phyloP scores from a whole-genome alignment of 371 early-diverging fungal genomes.

The Entomophthora muscae region DNA sequence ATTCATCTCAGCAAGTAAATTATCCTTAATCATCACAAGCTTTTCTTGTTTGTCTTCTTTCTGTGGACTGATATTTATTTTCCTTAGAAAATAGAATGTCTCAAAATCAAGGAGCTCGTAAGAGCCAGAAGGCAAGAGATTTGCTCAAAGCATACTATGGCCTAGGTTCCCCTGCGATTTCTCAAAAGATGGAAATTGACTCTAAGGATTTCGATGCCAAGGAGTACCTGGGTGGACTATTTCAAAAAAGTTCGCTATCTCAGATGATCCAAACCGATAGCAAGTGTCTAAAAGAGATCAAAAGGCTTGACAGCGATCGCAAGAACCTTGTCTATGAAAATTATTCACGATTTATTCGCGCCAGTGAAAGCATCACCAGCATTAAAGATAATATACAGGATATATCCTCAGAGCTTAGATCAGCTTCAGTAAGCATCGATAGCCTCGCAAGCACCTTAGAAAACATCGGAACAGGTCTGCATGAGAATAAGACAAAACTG shows the following conservation, averaged over 20 bases:
- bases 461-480: neutral
- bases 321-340: constrained; percentile 9
- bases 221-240: neutral
- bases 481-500: neutral
- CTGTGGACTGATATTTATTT: neutral
- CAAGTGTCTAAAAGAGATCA: neutral
- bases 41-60: too few species aligned
- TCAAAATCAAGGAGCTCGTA: neutral
- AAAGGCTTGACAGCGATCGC: neutral
- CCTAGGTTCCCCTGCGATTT: neutral
- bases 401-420: neutral
- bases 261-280: neutral
- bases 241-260: neutral
- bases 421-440: neutral
- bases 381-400: neutral
- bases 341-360: neutral
- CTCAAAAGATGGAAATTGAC: neutral
- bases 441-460: neutral
- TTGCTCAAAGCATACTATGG: neutral
- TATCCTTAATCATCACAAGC: too few species aligned
- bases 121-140: neutral
- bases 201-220: neutral
- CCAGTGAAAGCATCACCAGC: neutral
- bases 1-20: too few species aligned
- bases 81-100: neutral